Percentiles rank a stretch among this genome's conserved stretches.
phyloP scores from a whole-genome alignment of 129 eudicot genomes.

The Ambrosia artemisiifolia region DNA sequence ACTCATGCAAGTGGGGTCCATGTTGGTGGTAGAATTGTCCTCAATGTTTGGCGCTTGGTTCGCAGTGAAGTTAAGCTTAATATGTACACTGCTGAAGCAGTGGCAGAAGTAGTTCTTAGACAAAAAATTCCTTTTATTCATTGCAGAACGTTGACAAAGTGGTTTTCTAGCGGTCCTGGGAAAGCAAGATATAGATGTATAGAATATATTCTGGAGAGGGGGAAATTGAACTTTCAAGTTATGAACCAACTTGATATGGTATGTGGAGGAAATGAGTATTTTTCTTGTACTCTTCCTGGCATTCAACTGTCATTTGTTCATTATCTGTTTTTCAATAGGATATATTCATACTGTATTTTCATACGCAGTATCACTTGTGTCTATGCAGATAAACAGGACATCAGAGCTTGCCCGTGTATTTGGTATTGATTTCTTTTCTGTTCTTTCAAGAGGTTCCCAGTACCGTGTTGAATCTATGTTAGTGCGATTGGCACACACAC shows the following conservation, averaged over 20 bases:
- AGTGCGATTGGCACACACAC: constrained; percentile 84
- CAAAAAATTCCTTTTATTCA: constrained; percentile 69
- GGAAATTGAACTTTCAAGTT: constrained; percentile 74
- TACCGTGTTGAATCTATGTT: constrained; percentile 98
- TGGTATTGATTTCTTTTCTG: constrained; percentile 97
- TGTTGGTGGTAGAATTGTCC: constrained; percentile 88
- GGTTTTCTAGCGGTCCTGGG: constrained; percentile 95
- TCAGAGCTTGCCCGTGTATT: constrained; percentile 99
- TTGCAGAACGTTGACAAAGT: constrained; percentile 57
- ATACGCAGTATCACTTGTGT: constrained; percentile 17
- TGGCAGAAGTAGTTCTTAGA: constrained; percentile 80
- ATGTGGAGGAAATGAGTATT: constrained; percentile 1
- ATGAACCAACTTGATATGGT: constrained; percentile 87
- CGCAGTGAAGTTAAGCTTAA: constrained; percentile 89
- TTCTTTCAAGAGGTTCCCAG: constrained; percentile 97
- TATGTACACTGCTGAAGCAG: constrained; percentile 85
- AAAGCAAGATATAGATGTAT: constrained; percentile 77
- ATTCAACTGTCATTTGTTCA: constrained; percentile 10
- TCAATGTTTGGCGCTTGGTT: constrained; percentile 85
- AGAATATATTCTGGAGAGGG: constrained; percentile 57
- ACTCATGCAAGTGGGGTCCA: constrained; percentile 98
- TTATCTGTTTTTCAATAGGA: constrained; percentile 7
- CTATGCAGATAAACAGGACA: constrained; percentile 74
- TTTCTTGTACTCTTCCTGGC: neutral
- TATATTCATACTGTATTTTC: neutral